Percentiles rank a stretch among this genome's conserved stretches.
Evolutionary conservation across 176 grass and related monocot species (phyloP).

Genomic region (Musa schizocarpa): DNA sequence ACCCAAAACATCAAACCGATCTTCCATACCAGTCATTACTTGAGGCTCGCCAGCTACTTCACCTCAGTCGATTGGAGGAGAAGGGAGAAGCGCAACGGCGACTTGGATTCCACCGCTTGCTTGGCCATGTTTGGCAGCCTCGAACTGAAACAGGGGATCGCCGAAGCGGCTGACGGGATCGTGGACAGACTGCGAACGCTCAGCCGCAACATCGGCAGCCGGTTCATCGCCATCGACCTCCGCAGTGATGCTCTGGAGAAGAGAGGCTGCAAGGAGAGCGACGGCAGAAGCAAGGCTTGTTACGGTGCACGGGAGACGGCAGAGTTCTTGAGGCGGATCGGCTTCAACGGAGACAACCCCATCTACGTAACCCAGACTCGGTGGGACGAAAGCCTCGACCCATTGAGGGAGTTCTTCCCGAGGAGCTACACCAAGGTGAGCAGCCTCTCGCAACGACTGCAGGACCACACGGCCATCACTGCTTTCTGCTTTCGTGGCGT

Average conservation of each 20-base stretch:
- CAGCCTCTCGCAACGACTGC: not conserved
- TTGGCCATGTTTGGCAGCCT: conserved; percentile 27
- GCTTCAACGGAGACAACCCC: conserved; percentile 11
- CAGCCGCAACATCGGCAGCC: not conserved
- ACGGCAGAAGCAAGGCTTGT: conserved; percentile 5
- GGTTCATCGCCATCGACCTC: conserved; percentile 16
- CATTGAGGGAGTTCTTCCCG: conserved; percentile 26
- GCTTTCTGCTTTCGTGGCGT: not conserved
- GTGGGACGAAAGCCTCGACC: conserved; percentile 23
- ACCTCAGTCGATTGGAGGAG: conserved; percentile 3
- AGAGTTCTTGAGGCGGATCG: conserved; percentile 8
- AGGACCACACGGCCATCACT: not conserved
- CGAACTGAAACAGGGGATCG: conserved; percentile 10
- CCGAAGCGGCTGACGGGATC: conserved; percentile 9
- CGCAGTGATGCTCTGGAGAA: conserved; percentile 1
- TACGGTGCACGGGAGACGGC: conserved; percentile 13
- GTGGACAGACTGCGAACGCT: conserved; percentile 6
- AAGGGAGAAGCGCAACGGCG: conserved; percentile 5
- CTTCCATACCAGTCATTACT: conserved; percentile 21
- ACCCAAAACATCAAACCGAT: conserved; percentile 13
- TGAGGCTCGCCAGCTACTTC: conserved; percentile 23
- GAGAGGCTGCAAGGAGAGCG: not conserved
- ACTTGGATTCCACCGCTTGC: conserved; percentile 19
- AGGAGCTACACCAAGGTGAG: conserved; percentile 36
- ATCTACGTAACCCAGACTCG: conserved; percentile 27